These are phyloP conservation scores for Verbena officinalis DNA, from an alignment of 257 asterid genomes.

Conservation along the genomic window DNA sequence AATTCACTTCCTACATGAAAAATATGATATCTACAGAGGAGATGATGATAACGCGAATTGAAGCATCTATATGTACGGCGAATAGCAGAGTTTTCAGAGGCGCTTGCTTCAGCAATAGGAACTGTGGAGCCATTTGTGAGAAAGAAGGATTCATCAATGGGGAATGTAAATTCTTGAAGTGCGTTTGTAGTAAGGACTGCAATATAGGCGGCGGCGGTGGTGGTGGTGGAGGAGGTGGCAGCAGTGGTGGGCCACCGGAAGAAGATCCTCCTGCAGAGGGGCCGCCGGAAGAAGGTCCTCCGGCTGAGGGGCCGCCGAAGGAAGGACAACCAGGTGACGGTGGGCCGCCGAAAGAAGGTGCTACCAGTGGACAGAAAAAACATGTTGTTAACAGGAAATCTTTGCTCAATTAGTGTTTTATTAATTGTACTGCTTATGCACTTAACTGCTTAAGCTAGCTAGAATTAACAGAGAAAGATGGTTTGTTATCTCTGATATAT, in stretches of 20 bases:
- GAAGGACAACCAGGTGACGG: neutral
- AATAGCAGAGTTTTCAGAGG: conserved; percentile 25
- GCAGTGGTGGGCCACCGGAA: neutral
- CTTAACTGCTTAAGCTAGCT: neutral
- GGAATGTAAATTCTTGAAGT: conserved; percentile 13
- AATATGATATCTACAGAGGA: conserved; percentile 6
- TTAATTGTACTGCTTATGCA: neutral
- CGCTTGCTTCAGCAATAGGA: conserved; percentile 19
- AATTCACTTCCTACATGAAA: too few species aligned
- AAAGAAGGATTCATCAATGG: conserved; percentile 25
- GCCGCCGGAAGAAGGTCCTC: conserved; percentile 3
- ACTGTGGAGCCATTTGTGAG: conserved; percentile 29
- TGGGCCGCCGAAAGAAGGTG: neutral
- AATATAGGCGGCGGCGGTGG: neutral
- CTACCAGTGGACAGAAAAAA: neutral
- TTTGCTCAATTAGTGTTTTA: neutral
- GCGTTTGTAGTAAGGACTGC: conserved; percentile 26
- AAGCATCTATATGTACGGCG: conserved; percentile 29
- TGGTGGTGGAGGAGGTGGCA: neutral
- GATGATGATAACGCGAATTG: conserved; percentile 5
- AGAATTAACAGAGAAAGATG: neutral
- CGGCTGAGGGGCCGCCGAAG: neutral
- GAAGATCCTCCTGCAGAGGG: neutral
- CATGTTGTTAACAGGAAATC: neutral
- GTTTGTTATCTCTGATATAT: neutral